Base-by-base conservation (phyloP, 2,329 filamentous ascomycete genomes). In the Alternaria solani region DNA sequence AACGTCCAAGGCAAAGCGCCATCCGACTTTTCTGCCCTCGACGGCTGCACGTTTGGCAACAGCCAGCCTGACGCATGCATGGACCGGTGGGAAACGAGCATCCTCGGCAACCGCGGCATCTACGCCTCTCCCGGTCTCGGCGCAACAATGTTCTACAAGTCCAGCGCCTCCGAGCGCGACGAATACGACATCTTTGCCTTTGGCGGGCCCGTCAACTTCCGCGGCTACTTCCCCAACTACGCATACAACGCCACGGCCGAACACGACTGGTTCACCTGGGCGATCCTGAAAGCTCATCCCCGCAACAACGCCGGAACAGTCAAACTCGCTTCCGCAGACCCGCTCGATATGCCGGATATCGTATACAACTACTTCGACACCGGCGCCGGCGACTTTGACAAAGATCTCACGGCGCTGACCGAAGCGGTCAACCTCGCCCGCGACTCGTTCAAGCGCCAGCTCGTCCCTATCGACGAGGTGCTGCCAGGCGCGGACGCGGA, bases 251-350 rank as follows among this genome's bases (percentile, higher is more conserved):
- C 85, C 4, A 82, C 82, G 0, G 78, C 38, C 2, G 65, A 70
- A 20, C 88, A 86, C 68, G 79, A 84, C 4, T 73, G 78, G 51
- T 82, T 84, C 65, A 79, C 81, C 14, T 85, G 83, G 83, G 77
- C 78, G 11, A 82, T 85, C 3, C 81, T 92, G 54, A 89, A 90
- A 75, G 84, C 85, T 0, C 88, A 89, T 68, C 84, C 88, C 0
- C 84, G 86, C 53, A 91, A 91, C 73, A 77, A 75, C 74, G 81
- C 75, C 6, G 90, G 90, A 8, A 85, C 83, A 1, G 89, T 93
- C 4, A 83, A 76, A 4, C 84, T 93, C 5, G 81, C 80, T 16
- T 88, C 86, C 0, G 78, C 84, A 0, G 85, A 92, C 70, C 89
- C 90, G 0, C 84, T 86, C 1, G 89, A 91, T 55, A 79, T 82